Percentiles rank a stretch among this genome's conserved stretches.
These are phyloP conservation scores for Beta corolliflora DNA, from an alignment of 179 eudicot genomes.

Conservation along the genomic window DNA sequence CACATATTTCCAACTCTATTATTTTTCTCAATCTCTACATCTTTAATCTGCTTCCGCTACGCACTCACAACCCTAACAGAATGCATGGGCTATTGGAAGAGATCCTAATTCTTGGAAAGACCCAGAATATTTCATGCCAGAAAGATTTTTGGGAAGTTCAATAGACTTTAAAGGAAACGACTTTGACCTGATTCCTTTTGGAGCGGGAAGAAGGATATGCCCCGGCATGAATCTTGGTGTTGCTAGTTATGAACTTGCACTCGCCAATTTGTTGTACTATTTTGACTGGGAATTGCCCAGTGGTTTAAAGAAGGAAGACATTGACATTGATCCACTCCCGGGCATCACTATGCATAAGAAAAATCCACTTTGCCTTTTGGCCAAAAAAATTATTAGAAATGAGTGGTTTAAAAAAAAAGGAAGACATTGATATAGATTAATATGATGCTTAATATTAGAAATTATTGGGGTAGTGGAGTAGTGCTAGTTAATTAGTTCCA, in stretches of 20 bases:
- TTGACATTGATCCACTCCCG: not conserved
- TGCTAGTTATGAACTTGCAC: not conserved
- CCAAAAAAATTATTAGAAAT: not conserved
- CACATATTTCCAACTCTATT: too few species aligned
- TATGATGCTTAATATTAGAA: too few species aligned
- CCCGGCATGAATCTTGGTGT: slow-evolving; percentile 14
- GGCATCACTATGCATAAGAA: slow-evolving; percentile 2
- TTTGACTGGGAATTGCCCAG: not conserved
- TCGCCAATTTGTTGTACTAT: not conserved
- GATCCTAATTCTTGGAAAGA: slow-evolving; percentile 20
- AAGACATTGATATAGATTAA: too few species aligned
- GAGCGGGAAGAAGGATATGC: slow-evolving; percentile 24
- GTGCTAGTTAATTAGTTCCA: too few species aligned
- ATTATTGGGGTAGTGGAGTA: too few species aligned
- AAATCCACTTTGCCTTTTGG: not conserved
- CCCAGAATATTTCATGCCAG: slow-evolving; percentile 10
- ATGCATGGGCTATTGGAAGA: slow-evolving; percentile 16
- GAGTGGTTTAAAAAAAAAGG: too few species aligned
- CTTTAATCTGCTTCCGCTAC: too few species aligned
- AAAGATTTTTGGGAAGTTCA: slow-evolving; percentile 19
- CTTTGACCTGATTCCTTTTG: slow-evolving; percentile 20
- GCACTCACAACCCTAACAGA: too few species aligned
- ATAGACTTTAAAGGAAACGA: slow-evolving; percentile 17
- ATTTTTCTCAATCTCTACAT: too few species aligned
- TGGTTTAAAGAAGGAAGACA: not conserved